These are phyloP conservation scores for Tirmania nivea DNA, from an alignment of 495 filamentous ascomycete genomes.

Conservation along the genomic window DNA sequence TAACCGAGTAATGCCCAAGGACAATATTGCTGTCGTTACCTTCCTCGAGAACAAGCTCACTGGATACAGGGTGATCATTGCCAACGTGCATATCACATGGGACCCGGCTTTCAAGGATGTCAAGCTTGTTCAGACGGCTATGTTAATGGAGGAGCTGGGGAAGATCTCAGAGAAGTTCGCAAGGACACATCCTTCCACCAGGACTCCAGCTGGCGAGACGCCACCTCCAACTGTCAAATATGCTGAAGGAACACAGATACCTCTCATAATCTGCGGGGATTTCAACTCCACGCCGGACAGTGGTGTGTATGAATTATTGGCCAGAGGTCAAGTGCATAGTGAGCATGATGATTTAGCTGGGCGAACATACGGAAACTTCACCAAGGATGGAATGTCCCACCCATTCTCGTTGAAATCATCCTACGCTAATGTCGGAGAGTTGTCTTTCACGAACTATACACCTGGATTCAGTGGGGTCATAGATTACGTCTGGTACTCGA, in stretches of 20 bases:
- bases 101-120: slow-evolving; percentile 77
- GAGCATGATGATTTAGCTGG: slow-evolving; percentile 56
- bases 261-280: slow-evolving; percentile 78
- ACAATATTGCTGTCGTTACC: slow-evolving; percentile 75
- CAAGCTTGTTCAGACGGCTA: slow-evolving; percentile 83
- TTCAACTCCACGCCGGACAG: slow-evolving; percentile 78
- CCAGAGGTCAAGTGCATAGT: slow-evolving; percentile 45
- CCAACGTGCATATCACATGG: slow-evolving; percentile 88
- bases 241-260: slow-evolving; percentile 61
- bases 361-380: slow-evolving; percentile 72
- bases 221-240: slow-evolving; percentile 56
- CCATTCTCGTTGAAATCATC: slow-evolving; percentile 83
- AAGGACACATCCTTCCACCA: slow-evolving; percentile 43
- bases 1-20: slow-evolving; percentile 92
- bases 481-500: slow-evolving; percentile 94
- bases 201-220: slow-evolving; percentile 35
- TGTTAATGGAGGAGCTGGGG: slow-evolving; percentile 73
- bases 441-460: slow-evolving; percentile 91
- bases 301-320: slow-evolving; percentile 71
- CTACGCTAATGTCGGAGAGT: slow-evolving; percentile 49
- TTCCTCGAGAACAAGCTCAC: slow-evolving; percentile 82
- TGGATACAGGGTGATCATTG: slow-evolving; percentile 70
- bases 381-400: slow-evolving; percentile 71
- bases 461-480: slow-evolving; percentile 74
- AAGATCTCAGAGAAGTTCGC: slow-evolving; percentile 66